Evolutionary conservation across 73 alveolate species (phyloP), one percentile per base, ranked within the genome.

Genomic region (Tetrahymena borealis): DNA sequence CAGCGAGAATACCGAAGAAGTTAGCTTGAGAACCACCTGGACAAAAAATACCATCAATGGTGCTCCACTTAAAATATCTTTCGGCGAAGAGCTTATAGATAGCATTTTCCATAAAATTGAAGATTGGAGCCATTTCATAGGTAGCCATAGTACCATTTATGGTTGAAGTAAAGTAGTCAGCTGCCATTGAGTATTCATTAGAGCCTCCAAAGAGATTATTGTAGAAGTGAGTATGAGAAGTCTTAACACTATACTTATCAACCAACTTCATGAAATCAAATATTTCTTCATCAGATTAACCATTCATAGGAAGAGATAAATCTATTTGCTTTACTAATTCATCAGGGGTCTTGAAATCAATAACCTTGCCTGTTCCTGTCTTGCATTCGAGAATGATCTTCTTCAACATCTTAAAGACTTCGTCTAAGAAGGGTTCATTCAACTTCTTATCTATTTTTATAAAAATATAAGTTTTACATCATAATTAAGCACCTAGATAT

Each of bases 1-100:
- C 91, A 1, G 85, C 60, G 32, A 91, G 78, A n/a, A 91, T 42
- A 10, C 92, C 94, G 37, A 32, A 36, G 40, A 91, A 36, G 18
- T 91, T 91, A 77, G 94, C 39, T 33, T 77, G 37, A 3, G 92
- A 33, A 8, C 94, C 94, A 16, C 94, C 94, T 0, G 94, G 94
- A 7, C 79, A 77, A 35, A 35, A 33, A 77, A 78, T 78, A 8
- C 94, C 94, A 38, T 91, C 94, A 33, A 91, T 78, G 1, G 94
- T 91, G 13, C 90, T 91, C 78, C 78, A 78, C 28, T 43, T 43
- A 11, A 91, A 38, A 35, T 39, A 78, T 33, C 42, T 77, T 33
- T 39, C 78, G 4, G 85, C 85, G 40, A 91, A 77, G 7, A 91
- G 18, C 38, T 77, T 20, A 3, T 77, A 33, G 39, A 78, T 32